Evolutionary conservation across 78 protist species (phyloP).

Genomic region (Monosiga brevicollis): DNA sequence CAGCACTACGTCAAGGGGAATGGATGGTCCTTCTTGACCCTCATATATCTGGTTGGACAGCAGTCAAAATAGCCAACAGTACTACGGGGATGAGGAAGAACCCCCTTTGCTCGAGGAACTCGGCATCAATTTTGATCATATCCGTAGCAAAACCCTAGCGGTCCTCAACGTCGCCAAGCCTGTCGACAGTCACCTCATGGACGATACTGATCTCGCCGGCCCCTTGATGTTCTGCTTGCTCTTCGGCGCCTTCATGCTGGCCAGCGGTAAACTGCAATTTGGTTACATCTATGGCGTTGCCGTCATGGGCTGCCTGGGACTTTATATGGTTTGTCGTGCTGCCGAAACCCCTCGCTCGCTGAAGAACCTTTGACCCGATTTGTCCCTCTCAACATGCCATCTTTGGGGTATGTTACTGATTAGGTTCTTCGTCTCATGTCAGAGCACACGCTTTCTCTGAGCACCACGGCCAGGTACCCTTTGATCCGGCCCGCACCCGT

Average conservation of each 20-base stretch:
- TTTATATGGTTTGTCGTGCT: constrained; percentile 31
- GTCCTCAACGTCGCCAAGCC: constrained; percentile 61
- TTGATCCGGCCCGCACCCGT: too few species aligned
- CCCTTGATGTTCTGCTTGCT: constrained; percentile 70
- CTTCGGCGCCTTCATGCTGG: constrained; percentile 60
- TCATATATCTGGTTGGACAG: too few species aligned
- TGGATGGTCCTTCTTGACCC: too few species aligned
- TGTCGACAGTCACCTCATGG: constrained; percentile 57
- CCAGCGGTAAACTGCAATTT: constrained; percentile 80
- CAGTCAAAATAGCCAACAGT: too few species aligned
- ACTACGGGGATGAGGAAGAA: too few species aligned
- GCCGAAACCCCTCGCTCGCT: constrained; percentile 43
- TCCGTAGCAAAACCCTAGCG: constrained; percentile 30
- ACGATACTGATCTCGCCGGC: constrained; percentile 86
- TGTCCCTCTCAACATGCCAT: neutral
- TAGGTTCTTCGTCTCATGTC: neutral
- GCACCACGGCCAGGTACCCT: too few species aligned
- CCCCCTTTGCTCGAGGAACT: too few species aligned
- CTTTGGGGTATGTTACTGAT: neutral
- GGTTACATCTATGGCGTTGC: constrained; percentile 85
- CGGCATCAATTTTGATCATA: constrained; percentile 61
- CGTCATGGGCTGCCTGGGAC: constrained; percentile 60
- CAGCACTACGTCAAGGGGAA: too few species aligned
- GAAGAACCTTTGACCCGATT: neutral
- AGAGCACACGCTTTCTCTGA: neutral